Evolutionary conservation across 208 protist genomes (phyloP).

Genomic region (Wallacemonas sp.): DNA sequence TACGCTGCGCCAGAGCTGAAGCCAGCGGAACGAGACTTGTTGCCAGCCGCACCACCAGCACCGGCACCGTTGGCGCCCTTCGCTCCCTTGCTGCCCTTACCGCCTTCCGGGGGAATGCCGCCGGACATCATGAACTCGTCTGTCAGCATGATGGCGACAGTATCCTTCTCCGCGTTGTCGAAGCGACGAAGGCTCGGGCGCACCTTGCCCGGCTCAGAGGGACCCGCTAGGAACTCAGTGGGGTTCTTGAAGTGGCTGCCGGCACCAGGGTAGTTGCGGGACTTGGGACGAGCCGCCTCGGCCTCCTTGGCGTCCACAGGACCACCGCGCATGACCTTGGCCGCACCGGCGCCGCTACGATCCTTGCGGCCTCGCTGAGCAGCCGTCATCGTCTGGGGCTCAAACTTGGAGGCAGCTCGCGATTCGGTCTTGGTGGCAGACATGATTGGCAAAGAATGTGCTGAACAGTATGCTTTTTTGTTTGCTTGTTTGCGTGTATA

Average conservation of each 20-base stretch:
- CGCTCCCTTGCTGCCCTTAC: conserved; percentile 10
- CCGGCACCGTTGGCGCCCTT: conserved; percentile 27
- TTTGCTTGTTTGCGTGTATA: too few relatives aligned
- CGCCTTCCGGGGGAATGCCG: conserved; percentile 14
- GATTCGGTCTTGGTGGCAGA: conserved; percentile 3
- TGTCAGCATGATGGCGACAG: conserved; percentile 64
- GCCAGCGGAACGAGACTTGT: conserved; percentile 11
- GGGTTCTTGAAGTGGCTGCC: conserved; percentile 42
- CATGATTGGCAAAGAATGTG: too few relatives aligned
- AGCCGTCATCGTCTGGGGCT: conserved; percentile 6
- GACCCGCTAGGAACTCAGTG: conserved; percentile 70
- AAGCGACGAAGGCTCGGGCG: conserved; percentile 67
- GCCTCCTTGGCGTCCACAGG: conserved; percentile 9
- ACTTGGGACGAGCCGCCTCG: conserved; percentile 14
- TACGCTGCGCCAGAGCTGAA: conserved; percentile 8
- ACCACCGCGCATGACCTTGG: conserved; percentile 27
- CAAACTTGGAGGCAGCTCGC: background rate
- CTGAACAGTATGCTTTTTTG: too few relatives aligned
- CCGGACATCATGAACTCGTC: conserved; percentile 67
- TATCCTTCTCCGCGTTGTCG: conserved; percentile 44
- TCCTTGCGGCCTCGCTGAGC: conserved; percentile 29
- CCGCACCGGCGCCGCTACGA: conserved; percentile 36
- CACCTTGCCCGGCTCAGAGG: conserved; percentile 52
- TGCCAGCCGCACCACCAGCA: conserved; percentile 14
- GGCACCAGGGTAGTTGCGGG: conserved; percentile 24